phyloP scores from a whole-genome alignment of 2,329 filamentous ascomycete species.

The Aaosphaeria arxii region DNA sequence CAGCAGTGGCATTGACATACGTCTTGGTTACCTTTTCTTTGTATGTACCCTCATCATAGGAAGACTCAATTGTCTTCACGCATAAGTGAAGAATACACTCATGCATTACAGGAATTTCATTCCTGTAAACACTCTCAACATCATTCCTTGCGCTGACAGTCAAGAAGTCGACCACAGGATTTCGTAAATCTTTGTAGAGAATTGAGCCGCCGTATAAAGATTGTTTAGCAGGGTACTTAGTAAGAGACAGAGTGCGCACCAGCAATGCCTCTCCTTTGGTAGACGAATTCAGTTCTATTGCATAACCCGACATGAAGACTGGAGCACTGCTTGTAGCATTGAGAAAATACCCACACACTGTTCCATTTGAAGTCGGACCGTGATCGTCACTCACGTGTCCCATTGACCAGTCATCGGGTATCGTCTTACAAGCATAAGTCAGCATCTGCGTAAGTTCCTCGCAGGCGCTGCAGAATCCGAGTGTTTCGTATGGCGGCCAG shows the following conservation, averaged over 20 bases:
- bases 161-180: conserved; percentile 5
- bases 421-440: background rate
- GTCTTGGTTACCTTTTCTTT: conserved; percentile 7
- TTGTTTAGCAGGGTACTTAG: background rate
- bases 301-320: conserved; percentile 5
- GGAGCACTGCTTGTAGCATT: conserved; percentile 4
- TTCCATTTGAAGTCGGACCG: conserved; percentile 1
- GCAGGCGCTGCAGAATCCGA: conserved; percentile 11
- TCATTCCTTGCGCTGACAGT: conserved; percentile 3
- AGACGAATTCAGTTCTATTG: background rate
- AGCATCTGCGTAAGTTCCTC: conserved; percentile 2
- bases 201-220: conserved; percentile 3
- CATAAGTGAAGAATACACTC: conserved; percentile 25
- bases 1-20: conserved; percentile 7
- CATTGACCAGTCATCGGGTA: conserved; percentile 4
- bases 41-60: conserved; percentile 12
- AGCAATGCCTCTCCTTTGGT: background rate
- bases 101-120: conserved; percentile 7
- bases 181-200: conserved; percentile 8
- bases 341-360: conserved; percentile 2
- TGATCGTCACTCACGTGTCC: background rate
- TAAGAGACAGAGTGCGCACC: background rate
- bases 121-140: conserved; percentile 3
- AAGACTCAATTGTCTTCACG: conserved; percentile 16
- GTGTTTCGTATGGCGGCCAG: conserved; percentile 10